Percentiles rank a stretch among this genome's conserved stretches.
Conservation (phyloP, 768 basidiomycete species). For the Punctularia strigosozonata region DNA sequence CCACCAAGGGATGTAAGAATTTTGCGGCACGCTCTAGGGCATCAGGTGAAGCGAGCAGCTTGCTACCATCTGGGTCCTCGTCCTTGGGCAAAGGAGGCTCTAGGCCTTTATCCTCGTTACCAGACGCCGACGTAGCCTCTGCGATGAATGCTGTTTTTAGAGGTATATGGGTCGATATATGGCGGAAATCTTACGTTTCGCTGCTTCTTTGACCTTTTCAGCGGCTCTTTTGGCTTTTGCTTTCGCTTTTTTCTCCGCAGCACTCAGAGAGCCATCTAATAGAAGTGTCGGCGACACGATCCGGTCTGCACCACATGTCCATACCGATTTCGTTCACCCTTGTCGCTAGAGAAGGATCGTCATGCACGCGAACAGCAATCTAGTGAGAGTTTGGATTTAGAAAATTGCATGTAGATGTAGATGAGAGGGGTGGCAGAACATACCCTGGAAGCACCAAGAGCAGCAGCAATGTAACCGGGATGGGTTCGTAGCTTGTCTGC, state of each 20-base stretch:
- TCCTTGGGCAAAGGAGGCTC: slow-evolving; percentile 48
- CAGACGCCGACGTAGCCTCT: slow-evolving; percentile 23
- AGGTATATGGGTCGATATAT: slow-evolving; percentile 1
- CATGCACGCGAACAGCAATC: slow-evolving; percentile 67
- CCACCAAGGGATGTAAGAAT: slow-evolving; percentile 50
- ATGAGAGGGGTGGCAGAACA: slow-evolving; percentile 2
- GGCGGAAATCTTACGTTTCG: slow-evolving; percentile 60
- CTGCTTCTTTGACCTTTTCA: slow-evolving; percentile 51
- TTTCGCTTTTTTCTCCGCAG: slow-evolving; percentile 69
- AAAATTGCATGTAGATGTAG: slow-evolving; percentile 2
- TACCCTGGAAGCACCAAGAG: slow-evolving; percentile 60
- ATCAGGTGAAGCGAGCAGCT: slow-evolving; percentile 49
- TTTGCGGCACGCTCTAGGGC: slow-evolving; percentile 70
- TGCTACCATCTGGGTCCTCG: slow-evolving; percentile 75
- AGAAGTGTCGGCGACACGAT: no score
- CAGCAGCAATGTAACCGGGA: slow-evolving; percentile 64
- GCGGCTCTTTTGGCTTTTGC: slow-evolving; percentile 82
- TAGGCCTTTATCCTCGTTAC: slow-evolving; percentile 61
- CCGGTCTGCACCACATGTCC: no score
- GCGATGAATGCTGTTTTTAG: slow-evolving; percentile 8
- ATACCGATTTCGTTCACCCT: slow-evolving; percentile 17
- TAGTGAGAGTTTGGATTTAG: slow-evolving; percentile 17
- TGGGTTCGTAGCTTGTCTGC: slow-evolving; percentile 73
- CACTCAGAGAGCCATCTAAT: slow-evolving; percentile 25
- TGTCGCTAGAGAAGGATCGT: slow-evolving; percentile 53